Conservation (phyloP, 257 asterid genomes). For the Solanum lycopersicoides region DNA sequence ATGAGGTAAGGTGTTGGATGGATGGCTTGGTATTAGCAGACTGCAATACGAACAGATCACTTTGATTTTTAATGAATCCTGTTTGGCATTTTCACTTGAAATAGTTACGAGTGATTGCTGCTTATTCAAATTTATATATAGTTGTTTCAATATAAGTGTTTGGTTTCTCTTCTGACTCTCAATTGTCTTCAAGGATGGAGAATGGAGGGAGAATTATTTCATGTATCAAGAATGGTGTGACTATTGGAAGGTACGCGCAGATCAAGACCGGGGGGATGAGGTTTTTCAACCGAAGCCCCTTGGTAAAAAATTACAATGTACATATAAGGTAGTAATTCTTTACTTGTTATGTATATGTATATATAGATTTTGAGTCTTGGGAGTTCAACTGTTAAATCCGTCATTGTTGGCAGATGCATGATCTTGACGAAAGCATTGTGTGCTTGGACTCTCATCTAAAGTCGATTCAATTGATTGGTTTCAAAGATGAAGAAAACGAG, state of each 20-base stretch:
- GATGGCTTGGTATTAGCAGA: neutral
- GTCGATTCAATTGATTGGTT: neutral
- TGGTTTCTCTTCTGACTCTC: neutral
- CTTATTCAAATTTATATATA: neutral
- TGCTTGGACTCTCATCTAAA: neutral
- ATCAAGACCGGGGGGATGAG: neutral
- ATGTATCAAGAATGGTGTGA: neutral
- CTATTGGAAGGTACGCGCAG: fast-evolving
- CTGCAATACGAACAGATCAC: neutral
- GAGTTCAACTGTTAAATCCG: no score
- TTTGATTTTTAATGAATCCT: neutral
- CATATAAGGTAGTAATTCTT: neutral
- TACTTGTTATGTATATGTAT: neutral
- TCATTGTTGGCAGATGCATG: neutral
- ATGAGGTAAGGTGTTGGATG: neutral
- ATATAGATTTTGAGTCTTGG: neutral
- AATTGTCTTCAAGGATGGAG: neutral
- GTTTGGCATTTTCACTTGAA: neutral
- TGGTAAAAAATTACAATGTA: no score
- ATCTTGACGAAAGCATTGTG: neutral
- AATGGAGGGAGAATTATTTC: neutral
- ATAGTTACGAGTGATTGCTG: neutral
- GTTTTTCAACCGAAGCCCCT: neutral
- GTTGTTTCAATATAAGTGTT: neutral
- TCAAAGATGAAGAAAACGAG: neutral